Conservation (phyloP, 352 stramenopile species). For the Globisporangium paddicum region DNA sequence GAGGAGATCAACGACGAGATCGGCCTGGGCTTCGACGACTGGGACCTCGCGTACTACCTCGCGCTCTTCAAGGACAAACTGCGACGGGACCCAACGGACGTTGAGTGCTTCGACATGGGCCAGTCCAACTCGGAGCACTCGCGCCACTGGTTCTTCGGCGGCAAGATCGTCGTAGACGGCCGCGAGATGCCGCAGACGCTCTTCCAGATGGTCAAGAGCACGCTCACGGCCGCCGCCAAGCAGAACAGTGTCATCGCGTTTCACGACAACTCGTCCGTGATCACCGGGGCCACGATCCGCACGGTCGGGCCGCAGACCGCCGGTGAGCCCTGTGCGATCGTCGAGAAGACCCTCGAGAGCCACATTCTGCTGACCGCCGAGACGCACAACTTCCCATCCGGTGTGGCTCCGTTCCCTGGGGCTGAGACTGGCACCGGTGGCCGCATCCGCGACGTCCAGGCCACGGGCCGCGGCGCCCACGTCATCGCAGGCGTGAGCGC, state of each 20-base stretch:
- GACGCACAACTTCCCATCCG: conserved; percentile 99
- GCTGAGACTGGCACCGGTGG: conserved; percentile 97
- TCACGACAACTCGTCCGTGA: conserved; percentile 98
- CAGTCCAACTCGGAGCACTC: conserved; percentile 99
- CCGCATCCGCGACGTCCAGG: conserved; percentile 97
- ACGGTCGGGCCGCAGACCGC: conserved; percentile 71
- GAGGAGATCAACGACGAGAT: conserved; percentile 94
- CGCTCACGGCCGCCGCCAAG: conserved; percentile 86
- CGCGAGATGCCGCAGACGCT: conserved; percentile 95
- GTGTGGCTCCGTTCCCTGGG: conserved; percentile 93
- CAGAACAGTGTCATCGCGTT: conserved; percentile 99
- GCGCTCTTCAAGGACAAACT: conserved; percentile 97
- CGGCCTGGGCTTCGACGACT: conserved; percentile 98
- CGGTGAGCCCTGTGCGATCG: conserved; percentile 60
- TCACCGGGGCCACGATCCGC: conserved; percentile 90
- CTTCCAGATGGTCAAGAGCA: conserved; percentile 99
- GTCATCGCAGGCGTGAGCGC: conserved; percentile 91
- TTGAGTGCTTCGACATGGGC: conserved; percentile 99
- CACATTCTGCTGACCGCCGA: conserved; percentile 98
- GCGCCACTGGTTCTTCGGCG: conserved; percentile 99
- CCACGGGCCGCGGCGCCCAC: conserved; percentile 95
- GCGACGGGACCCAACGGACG: conserved; percentile 96
- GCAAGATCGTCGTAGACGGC: conserved; percentile 98
- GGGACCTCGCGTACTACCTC: conserved; percentile 98
- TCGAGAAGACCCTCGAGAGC: conserved; percentile 72